phyloP scores from a whole-genome alignment of 495 filamentous ascomycete genomes.

The Hyaloscypha hepaticicola region DNA sequence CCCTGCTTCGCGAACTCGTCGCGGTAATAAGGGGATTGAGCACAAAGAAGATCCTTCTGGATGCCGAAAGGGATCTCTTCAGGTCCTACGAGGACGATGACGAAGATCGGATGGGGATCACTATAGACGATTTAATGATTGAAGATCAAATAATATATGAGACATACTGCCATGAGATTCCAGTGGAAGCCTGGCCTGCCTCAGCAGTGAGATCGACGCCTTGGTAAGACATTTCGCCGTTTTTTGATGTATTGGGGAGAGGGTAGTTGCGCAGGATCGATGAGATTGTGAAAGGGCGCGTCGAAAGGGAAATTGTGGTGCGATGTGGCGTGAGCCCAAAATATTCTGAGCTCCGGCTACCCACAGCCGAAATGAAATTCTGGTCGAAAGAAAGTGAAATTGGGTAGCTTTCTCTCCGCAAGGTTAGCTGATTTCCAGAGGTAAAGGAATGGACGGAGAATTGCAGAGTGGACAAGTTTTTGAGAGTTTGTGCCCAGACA shows the following conservation, averaged over 20 bases:
- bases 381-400: not conserved
- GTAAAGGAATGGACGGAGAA: not conserved
- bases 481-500: not conserved
- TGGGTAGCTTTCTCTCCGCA: not conserved
- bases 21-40: slow-evolving; percentile 47
- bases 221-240: slow-evolving; percentile 17
- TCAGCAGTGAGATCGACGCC: slow-evolving; percentile 29
- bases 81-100: slow-evolving; percentile 49
- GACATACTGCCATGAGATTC: slow-evolving; percentile 32
- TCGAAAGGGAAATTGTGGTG: not conserved
- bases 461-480: not conserved
- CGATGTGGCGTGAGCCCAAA: not conserved
- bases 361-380: not conserved
- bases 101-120: slow-evolving; percentile 51
- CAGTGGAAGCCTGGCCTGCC: slow-evolving; percentile 16
- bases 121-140: slow-evolving; percentile 30
- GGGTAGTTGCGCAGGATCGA: not conserved
- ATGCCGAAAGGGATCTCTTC: slow-evolving; percentile 51
- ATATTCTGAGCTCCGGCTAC: not conserved
- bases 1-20: slow-evolving; percentile 40
- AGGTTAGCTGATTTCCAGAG: not conserved
- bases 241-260: not conserved
- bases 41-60: slow-evolving; percentile 53
- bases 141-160: not conserved
- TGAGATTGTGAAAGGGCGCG: not conserved